Evolutionary conservation across 1,284 basidiomycete species (phyloP).

Genomic region (Anthracocystis panici-leucophaei): DNA sequence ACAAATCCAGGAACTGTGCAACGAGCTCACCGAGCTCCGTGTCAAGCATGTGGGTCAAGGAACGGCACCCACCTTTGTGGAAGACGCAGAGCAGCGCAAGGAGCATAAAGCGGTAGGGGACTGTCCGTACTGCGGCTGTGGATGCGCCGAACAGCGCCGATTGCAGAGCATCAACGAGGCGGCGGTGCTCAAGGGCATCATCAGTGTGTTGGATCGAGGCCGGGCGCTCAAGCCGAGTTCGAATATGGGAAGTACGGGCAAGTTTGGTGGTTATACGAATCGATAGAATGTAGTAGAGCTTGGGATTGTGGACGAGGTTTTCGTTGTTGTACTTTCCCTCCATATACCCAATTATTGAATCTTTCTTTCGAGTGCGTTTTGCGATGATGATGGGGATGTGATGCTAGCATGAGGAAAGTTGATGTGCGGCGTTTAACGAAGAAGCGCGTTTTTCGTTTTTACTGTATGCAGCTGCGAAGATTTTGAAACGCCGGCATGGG

Average conservation of each 20-base stretch:
- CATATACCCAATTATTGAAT: background rate
- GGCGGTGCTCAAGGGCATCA: constrained; percentile 53
- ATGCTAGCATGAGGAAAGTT: background rate
- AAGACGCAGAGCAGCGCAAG: constrained; percentile 11
- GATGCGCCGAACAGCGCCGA: constrained; percentile 54
- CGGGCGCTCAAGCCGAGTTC: constrained; percentile 49
- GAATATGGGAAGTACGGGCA: constrained; percentile 48
- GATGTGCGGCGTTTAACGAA: constrained; percentile 9
- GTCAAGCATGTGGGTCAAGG: constrained; percentile 41
- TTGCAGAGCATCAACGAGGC: constrained; percentile 59
- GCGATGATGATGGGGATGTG: background rate
- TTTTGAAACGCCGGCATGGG: constrained; percentile 6
- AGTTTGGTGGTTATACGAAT: constrained; percentile 56
- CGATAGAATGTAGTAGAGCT: constrained; percentile 13
- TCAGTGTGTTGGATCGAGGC: constrained; percentile 55
- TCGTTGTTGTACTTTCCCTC: background rate
- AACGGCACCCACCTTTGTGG: constrained; percentile 23
- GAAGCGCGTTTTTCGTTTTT: background rate
- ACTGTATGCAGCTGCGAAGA: constrained; percentile 10
- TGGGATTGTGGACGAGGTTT: no score
- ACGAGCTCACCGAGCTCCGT: constrained; percentile 47
- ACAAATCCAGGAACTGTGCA: constrained; percentile 47
- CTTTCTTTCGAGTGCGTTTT: background rate
- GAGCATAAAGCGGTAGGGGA: constrained; percentile 7
- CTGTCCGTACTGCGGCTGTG: constrained; percentile 53